phyloP scores from a whole-genome alignment of 2,329 filamentous ascomycete species.

The Neurospora sp. region DNA sequence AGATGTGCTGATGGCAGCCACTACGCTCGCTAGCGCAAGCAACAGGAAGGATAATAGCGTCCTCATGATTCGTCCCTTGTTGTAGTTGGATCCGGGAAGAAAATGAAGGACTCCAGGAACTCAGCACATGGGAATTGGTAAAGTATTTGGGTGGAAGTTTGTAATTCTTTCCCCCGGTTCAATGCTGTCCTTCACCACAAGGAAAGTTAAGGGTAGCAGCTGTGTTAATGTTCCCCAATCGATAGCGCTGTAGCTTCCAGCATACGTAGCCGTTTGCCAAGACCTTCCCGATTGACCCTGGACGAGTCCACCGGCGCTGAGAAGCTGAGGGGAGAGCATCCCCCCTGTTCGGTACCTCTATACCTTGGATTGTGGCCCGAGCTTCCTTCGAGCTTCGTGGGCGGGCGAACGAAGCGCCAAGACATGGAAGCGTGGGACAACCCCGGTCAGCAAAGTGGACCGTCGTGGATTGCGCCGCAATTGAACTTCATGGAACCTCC shows the following conservation, averaged over 20 bases:
- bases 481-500: constrained; percentile 3
- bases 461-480: constrained; percentile 5
- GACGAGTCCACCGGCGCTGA: not conserved
- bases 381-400: not conserved
- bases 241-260: constrained; percentile 11
- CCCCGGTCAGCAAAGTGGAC: not conserved
- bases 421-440: not conserved
- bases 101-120: not conserved
- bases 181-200: not conserved
- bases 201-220: constrained; percentile 1
- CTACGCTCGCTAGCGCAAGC: constrained; percentile 55
- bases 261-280: constrained; percentile 29
- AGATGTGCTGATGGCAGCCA: constrained; percentile 66
- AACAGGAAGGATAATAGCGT: constrained; percentile 63
- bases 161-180: too few species aligned
- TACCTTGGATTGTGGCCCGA: not conserved
- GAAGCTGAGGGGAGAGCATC: not conserved
- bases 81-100: not conserved
- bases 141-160: not conserved
- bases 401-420: not conserved
- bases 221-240: not conserved
- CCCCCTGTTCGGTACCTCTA: not conserved
- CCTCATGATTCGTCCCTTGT: constrained; percentile 43
- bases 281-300: constrained; percentile 6
- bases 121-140: constrained; percentile 12